Base-by-base conservation (phyloP, 2,329 filamentous ascomycete genomes). In the Pseudofabraea citricarpa region DNA sequence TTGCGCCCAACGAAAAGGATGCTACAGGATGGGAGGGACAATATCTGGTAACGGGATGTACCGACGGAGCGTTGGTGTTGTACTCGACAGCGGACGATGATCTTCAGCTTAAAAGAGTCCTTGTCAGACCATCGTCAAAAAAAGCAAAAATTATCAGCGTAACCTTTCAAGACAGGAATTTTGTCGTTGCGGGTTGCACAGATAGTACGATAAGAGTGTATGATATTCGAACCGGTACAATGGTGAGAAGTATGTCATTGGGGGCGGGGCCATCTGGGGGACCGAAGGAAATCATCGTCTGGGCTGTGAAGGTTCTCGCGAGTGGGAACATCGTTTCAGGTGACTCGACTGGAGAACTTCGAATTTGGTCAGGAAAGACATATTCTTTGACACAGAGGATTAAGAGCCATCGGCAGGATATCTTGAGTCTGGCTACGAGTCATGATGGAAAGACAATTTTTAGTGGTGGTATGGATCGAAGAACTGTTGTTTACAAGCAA, bases 141-240 rank as follows among this genome's bases (percentile, higher is more conserved):
- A 90, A 86, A 66, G 82, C 88, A 24, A 84, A 91, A 58, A 91
- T 95, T 60, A 81, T 97, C 57, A 95, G 89, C 68, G 82, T 98
- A 50, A 80, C 85, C 19, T 98, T 94, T 67, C 90, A 96, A 66
- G 85, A 87, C 53, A 81, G 85, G 45, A 79, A 91, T 58, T 81
- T 83, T 24, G 82, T 91, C 46, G 80, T 96, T 32, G 90, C 91
- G 26, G 93, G 93, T 18, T 97, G 93, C 63, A 91, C 90, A n/a
- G 91, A 98, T 68, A 90, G 90, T 65, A 88, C 82, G n/a, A 93
- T 98, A 52, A 85, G 91, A 49, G 79, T 93, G 41, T 95, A 90
- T 66, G 90, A 97, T 62, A 84, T 89, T 53, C 76, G 86, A 40
- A 91, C 80, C 59, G 87, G 88, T 12, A 76, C 81, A 41, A 74